Evolutionary conservation across 2,329 filamentous ascomycete species (phyloP), one percentile per base, ranked within the genome.

Genomic region (Ceratocystis smalleyi): DNA sequence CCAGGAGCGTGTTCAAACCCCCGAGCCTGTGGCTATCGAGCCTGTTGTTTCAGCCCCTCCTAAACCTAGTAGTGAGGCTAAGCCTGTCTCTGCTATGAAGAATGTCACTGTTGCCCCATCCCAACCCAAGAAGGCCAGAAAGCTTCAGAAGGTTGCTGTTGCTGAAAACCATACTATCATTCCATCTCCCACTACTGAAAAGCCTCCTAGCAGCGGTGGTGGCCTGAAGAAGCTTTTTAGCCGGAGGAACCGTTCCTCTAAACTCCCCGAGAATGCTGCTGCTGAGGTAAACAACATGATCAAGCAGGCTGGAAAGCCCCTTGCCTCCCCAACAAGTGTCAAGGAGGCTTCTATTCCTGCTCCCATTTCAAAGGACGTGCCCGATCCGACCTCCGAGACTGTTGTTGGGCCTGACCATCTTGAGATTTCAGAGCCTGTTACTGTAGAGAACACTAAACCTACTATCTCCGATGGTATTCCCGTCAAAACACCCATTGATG

Each of bases 141-240:
- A 82, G 72, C 76, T 83, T 17, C 81, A 82, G 67, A 84, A 83
- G 71, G 77, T 77, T 5, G 70, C 71, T 66, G 78, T 76, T 71
- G 75, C 51, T 5, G 63, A 78, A 62, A 75, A 75, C 68, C 71
- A 73, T 30, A 59, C 61, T 5, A 49, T 55, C 12, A 63, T 49
- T 47, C 61, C 63, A 43, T 43, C 57, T n/a, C 43, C 59, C 22
- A 51, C 65, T 27, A 43, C 59, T 15, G 63, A 63, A 70, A 71
- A 71, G 59, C 51, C 64, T 40, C 35, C 35, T 65, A 72, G 51
- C 71, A 65, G 68, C 8, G 69, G 71, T 49, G 76, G 76, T 40
- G 82, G 83, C 17, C 78, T 88, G 69, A 81, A 81, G 67, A 87
- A 86, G 73, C 76, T 88, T 51, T 88, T 88, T 70, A 79, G 79